Evolutionary conservation across 2,329 filamentous ascomycete genomes (phyloP).

Genomic region (Phaeosphaeria sp.): DNA sequence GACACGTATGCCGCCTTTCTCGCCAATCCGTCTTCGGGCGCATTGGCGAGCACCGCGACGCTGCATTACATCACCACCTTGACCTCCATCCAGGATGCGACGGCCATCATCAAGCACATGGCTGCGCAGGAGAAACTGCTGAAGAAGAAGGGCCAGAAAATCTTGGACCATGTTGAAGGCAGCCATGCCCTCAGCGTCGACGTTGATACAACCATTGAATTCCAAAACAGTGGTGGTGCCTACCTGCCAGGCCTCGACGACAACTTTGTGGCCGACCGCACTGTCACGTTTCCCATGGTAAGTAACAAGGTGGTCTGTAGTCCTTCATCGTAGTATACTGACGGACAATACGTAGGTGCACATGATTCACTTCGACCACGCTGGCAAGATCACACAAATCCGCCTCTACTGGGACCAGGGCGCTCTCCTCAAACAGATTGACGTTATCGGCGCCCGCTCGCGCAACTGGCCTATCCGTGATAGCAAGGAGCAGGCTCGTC

Average conservation of each 20-base stretch:
- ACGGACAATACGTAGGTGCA: conserved; percentile 62
- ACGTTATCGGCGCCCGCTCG: conserved; percentile 88
- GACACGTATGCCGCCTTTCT: conserved; percentile 57
- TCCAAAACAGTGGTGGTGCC: conserved; percentile 78
- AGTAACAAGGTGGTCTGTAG: conserved; percentile 44
- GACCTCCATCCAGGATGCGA: conserved; percentile 72
- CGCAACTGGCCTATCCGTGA: conserved; percentile 96
- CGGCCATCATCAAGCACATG: conserved; percentile 84
- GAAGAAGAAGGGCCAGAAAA: conserved; percentile 81
- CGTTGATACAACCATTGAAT: conserved; percentile 82
- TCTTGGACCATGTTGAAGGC: conserved; percentile 77
- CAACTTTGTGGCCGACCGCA: conserved; percentile 87
- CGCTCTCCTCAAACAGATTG: conserved; percentile 88
- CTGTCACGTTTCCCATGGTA: conserved; percentile 82
- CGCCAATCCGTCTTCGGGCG: conserved; percentile 50
- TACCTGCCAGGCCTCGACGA: conserved; percentile 91
- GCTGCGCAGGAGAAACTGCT: conserved; percentile 73
- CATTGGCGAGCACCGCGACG: conserved; percentile 54
- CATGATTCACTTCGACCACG: conserved; percentile 80
- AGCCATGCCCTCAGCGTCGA: conserved; percentile 74
- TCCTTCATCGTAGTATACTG: neutral
- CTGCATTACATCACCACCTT: conserved; percentile 89
- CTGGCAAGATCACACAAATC: conserved; percentile 83
- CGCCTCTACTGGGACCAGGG: conserved; percentile 96
- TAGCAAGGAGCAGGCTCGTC: conserved; percentile 79